These are phyloP conservation scores for Fusarium sp. DNA, from an alignment of 2,329 filamentous ascomycete genomes.

Conservation along the genomic window DNA sequence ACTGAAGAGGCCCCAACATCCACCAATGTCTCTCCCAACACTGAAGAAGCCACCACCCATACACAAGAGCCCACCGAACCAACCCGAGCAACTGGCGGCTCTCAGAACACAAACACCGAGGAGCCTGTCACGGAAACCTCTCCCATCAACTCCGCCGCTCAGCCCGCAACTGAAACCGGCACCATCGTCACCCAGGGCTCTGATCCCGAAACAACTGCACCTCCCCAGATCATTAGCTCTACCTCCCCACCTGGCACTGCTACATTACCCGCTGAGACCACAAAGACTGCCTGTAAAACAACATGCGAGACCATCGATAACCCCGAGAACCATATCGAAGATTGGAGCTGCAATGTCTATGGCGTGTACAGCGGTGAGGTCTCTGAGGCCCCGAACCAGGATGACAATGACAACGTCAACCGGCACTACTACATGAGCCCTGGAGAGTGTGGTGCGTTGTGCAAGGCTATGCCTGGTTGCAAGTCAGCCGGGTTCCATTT, in stretches of 20 bases:
- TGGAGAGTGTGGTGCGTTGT: not conserved
- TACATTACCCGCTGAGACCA: not conserved
- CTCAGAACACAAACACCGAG: not conserved
- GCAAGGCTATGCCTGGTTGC: not conserved
- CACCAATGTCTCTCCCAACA: too few species aligned
- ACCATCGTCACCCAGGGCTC: too few species aligned
- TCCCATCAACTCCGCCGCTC: too few species aligned
- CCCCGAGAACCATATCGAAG: rapidly evolving
- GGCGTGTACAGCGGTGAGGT: not conserved
- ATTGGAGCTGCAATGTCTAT: not conserved
- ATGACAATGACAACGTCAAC: not conserved
- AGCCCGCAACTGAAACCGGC: too few species aligned
- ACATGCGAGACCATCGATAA: not conserved
- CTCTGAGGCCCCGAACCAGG: not conserved
- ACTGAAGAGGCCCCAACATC: too few species aligned
- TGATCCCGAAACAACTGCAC: not conserved
- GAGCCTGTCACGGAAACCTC: not conserved
- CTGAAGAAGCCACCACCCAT: too few species aligned
- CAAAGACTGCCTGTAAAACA: not conserved
- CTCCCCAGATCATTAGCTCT: too few species aligned
- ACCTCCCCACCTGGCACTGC: not conserved
- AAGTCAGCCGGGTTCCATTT: not conserved
- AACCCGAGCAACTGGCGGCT: not conserved
- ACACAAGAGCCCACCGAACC: too few species aligned
- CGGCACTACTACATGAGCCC: not conserved